Percentiles rank a stretch among this genome's conserved stretches.
Conservation (phyloP, 371 early-diverging fungal species). For the Catenaria anguillulae region DNA sequence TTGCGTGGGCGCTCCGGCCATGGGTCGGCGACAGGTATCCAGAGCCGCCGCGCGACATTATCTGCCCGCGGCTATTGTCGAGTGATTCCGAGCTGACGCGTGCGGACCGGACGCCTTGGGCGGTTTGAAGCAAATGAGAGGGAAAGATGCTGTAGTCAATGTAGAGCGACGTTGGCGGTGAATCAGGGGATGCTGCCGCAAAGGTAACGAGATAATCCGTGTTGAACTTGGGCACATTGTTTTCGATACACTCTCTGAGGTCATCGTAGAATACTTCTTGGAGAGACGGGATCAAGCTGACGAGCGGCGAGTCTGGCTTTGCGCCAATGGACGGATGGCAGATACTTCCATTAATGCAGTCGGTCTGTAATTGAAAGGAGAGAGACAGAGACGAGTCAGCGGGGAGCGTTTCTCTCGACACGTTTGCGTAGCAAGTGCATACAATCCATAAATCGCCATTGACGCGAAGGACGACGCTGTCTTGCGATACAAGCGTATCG, state of each 20-base stretch:
- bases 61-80: no score
- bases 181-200: no score
- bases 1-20: no score
- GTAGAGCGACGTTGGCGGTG: no score
- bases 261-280: conserved; percentile 1
- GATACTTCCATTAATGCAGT: not conserved
- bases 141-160: not conserved
- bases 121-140: not conserved
- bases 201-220: not conserved
- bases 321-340: not conserved
- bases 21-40: no score
- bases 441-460: not conserved
- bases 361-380: not conserved
- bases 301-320: not conserved
- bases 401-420: no score
- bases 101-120: no score
- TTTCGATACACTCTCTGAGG: not conserved
- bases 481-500: not conserved
- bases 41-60: no score
- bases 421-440: no score
- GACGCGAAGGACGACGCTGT: not conserved
- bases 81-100: no score
- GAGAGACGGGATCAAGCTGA: not conserved
- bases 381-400: not conserved
- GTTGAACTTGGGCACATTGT: not conserved